A percentile compares a stretch with the other conserved stretches of the same genome.
Evolutionary conservation across 2,329 filamentous ascomycete genomes (phyloP).

Genomic region (Diaporthe sp.): DNA sequence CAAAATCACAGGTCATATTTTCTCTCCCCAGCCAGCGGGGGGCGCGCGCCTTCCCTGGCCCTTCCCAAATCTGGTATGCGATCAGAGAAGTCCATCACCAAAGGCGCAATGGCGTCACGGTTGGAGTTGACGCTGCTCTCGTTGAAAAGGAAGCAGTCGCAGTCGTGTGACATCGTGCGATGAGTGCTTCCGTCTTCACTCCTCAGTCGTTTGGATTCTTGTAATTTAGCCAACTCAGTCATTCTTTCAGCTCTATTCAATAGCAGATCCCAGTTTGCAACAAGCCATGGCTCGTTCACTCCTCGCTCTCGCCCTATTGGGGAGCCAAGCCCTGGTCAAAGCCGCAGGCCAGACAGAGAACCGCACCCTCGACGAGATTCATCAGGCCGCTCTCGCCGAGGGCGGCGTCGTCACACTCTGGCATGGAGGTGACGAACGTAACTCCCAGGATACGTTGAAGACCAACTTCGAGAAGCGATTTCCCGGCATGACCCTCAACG

Average conservation of each 20-base stretch:
- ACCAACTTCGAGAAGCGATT: constrained; percentile 61
- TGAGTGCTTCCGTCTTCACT: not conserved
- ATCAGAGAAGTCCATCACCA: not conserved
- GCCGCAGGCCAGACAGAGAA: constrained; percentile 41
- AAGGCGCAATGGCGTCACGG: not conserved
- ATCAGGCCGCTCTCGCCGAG: constrained; percentile 63
- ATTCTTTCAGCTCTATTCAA: not conserved
- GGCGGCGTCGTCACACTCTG: constrained; percentile 60
- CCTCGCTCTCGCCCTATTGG: not conserved
- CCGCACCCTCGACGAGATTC: constrained; percentile 62
- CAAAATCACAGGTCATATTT: not conserved
- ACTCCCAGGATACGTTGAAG: constrained; percentile 57
- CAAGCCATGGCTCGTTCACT: not conserved
- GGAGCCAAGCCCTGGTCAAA: constrained; percentile 6
- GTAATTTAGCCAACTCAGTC: not conserved
- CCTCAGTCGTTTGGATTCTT: not conserved
- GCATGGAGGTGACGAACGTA: constrained; percentile 63
- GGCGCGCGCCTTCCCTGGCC: not conserved
- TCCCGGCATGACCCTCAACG: constrained; percentile 64
- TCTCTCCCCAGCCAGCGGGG: not conserved
- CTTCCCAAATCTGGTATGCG: not conserved
- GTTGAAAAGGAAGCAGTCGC: constrained; percentile 1
- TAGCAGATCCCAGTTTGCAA: not conserved
- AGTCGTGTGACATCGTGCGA: not conserved
- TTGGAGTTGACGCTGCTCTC: not conserved